Percentiles rank a stretch among this genome's conserved stretches.
phyloP scores from a whole-genome alignment of 345 rosid species.

The Brassica incana region DNA sequence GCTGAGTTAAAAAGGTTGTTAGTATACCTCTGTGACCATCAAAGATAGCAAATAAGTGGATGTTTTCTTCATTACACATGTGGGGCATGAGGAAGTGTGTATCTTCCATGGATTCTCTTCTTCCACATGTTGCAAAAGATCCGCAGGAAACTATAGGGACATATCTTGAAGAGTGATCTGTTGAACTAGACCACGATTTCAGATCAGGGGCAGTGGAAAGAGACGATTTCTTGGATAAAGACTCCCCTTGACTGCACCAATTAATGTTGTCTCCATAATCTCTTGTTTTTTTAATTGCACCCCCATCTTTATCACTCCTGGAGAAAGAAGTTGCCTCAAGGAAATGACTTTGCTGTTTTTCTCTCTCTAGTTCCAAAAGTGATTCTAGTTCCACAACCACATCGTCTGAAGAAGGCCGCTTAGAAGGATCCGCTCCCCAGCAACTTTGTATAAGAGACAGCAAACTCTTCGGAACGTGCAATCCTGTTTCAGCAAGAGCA shows the following conservation, averaged over 20 bases:
- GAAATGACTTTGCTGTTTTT: slow-evolving; percentile 38
- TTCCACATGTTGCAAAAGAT: slow-evolving; percentile 87
- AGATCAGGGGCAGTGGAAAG: slow-evolving; percentile 38
- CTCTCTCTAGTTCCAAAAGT: slow-evolving; percentile 48
- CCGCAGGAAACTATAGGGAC: slow-evolving; percentile 77
- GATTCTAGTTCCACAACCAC: slow-evolving; percentile 58
- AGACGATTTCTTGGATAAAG: slow-evolving; percentile 47
- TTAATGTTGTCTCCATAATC: slow-evolving; percentile 49
- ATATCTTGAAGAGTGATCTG: slow-evolving; percentile 45
- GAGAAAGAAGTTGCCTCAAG: slow-evolving; percentile 30
- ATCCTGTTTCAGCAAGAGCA: slow-evolving; percentile 61
- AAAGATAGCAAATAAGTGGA: slow-evolving; percentile 79
- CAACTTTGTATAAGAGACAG: slow-evolving; percentile 71
- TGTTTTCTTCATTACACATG: slow-evolving; percentile 54
- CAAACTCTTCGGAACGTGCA: slow-evolving; percentile 48
- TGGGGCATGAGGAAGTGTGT: slow-evolving; percentile 77
- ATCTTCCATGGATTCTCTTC: slow-evolving; percentile 95
- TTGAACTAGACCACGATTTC: slow-evolving; percentile 48
- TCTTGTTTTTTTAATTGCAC: slow-evolving; percentile 28
- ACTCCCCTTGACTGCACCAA: slow-evolving; percentile 72
- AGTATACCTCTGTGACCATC: slow-evolving; percentile 95
- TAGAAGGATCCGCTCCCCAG: slow-evolving; percentile 73
- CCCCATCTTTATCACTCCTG: slow-evolving; percentile 32
- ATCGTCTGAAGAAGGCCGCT: slow-evolving; percentile 68
- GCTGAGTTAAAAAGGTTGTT: slow-evolving; percentile 5